Percentiles rank a stretch among this genome's conserved stretches.
These are phyloP conservation scores for Naganishia friedmannii DNA, from an alignment of 768 basidiomycete genomes.

Conservation along the genomic window DNA sequence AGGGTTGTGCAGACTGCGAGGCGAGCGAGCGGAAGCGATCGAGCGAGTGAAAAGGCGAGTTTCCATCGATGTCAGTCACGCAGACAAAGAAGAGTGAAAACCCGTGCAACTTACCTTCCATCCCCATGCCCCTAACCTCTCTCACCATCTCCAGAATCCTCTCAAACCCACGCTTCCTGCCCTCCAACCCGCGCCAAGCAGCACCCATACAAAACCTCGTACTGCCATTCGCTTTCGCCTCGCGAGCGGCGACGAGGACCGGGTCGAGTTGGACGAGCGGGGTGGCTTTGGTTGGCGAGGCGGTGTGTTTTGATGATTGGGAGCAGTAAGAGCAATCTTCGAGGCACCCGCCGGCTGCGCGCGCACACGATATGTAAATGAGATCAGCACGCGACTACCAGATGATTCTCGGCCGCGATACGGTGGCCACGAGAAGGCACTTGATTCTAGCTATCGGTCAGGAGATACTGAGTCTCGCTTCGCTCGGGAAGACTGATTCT, in stretches of 20 bases:
- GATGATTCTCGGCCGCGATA: no score
- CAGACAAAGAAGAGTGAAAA: not conserved
- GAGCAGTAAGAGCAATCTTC: slow-evolving; percentile 99
- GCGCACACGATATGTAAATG: not conserved
- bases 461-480: no score
- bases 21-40: not conserved
- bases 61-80: not conserved
- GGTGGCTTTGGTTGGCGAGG: slow-evolving; percentile 75
- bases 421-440: no score
- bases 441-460: no score
- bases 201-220: slow-evolving; percentile 99
- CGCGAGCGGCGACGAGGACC: slow-evolving; percentile 84
- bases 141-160: slow-evolving; percentile 85
- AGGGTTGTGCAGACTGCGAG: slow-evolving; percentile 83
- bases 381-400: slow-evolving; percentile 3
- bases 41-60: no score
- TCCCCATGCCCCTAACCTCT: slow-evolving; percentile 77
- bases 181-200: slow-evolving; percentile 91
- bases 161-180: slow-evolving; percentile 89
- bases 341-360: slow-evolving; percentile 84
- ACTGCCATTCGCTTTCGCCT: slow-evolving; percentile 92
- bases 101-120: slow-evolving; percentile 62
- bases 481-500: not conserved
- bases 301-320: slow-evolving; percentile 89
- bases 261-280: slow-evolving; percentile 83